Evolutionary conservation across 257 asterid genomes (phyloP), one percentile per base, ranked within the genome.

Genomic region (Solanum bulbocastanum): DNA sequence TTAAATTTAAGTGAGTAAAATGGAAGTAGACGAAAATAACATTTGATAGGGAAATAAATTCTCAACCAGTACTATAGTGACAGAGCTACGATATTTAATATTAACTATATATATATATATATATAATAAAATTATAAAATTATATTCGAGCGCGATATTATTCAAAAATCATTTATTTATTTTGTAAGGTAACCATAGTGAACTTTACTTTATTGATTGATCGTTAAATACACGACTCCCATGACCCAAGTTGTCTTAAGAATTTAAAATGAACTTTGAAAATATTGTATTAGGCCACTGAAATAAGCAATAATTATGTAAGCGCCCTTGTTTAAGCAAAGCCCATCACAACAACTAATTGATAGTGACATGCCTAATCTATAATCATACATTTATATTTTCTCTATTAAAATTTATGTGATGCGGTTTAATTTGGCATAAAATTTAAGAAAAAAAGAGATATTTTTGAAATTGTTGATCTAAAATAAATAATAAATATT

Each of bases 261-360:
- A 78, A 44, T 40, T 79, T 39, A 44, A 27, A 79, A 25, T 8
- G 65, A 44, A 15, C 25, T 20, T 32, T 1, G 66, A 0, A 25
- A 75, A 25, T 42, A 40, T 79, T 42, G 15, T 42, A 42, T 15
- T 42, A 42, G n/a, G 25, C 84, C 39, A 79, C 37, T 44, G 60
- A 27, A 44, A 7, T 79, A 42, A 79, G 84, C 84, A 79, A 91
- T 92, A 86, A 92, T 93, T 87, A 87, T 52, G 92, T 39, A 87
- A 90, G 93, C 88, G 91, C 91, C 91, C 88, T 88, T 92, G 91
- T 91, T 88, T 91, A 92, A 92, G 94, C 92, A 91, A 93, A 89
- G 90, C 88, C 83, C 20, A 88, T 89, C 91, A 89, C 71, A 68
- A 18, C 23, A 20, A 74, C 74, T 42, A 39, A 23, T 3, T 12